phyloP scores from a whole-genome alignment of 805 yeast genomes.

The Candida khao-thaluensis region DNA sequence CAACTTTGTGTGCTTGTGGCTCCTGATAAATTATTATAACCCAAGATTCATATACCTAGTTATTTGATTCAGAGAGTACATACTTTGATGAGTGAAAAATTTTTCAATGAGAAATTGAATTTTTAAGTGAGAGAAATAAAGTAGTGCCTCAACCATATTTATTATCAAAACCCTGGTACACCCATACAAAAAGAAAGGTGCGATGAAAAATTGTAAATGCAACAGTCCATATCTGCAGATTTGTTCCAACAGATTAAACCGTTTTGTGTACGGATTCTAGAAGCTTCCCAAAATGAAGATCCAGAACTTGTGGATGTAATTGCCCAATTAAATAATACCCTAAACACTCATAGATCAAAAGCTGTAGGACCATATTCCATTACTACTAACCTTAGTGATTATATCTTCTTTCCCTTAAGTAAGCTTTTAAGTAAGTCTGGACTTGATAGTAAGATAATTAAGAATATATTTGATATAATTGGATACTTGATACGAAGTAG shows the following conservation, averaged over 20 bases:
- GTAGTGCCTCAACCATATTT: too few species aligned
- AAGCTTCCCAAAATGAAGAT: constrained; percentile 10
- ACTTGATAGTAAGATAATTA: constrained; percentile 21
- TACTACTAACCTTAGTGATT: constrained; percentile 37
- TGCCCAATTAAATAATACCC: constrained; percentile 11
- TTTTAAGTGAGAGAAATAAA: too few species aligned
- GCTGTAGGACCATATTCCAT: constrained; percentile 20
- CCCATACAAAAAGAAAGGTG: constrained; percentile 1
- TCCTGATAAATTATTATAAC: constrained; percentile 5
- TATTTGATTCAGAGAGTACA: constrained; percentile 5
- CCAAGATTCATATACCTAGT: constrained; percentile 7
- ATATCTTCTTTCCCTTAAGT: constrained; percentile 41
- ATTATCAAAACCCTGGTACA: too few species aligned
- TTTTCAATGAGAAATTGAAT: constrained; percentile 2
- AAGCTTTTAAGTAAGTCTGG: constrained; percentile 28
- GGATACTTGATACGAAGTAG: constrained; percentile 27
- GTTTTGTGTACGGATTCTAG: constrained; percentile 1
- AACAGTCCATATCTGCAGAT: constrained; percentile 1
- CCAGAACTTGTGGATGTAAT: constrained; percentile 1
- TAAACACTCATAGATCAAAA: constrained; percentile 17
- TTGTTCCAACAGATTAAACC: constrained; percentile 4
- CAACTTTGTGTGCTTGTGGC: too few species aligned
- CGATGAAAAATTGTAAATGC: not conserved
- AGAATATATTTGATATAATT: constrained; percentile 26
- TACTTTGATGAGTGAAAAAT: constrained; percentile 4